Percentiles rank a stretch among this genome's conserved stretches.
These are phyloP conservation scores for Leccinum variicolor DNA, from an alignment of 768 basidiomycete species.

Conservation along the genomic window DNA sequence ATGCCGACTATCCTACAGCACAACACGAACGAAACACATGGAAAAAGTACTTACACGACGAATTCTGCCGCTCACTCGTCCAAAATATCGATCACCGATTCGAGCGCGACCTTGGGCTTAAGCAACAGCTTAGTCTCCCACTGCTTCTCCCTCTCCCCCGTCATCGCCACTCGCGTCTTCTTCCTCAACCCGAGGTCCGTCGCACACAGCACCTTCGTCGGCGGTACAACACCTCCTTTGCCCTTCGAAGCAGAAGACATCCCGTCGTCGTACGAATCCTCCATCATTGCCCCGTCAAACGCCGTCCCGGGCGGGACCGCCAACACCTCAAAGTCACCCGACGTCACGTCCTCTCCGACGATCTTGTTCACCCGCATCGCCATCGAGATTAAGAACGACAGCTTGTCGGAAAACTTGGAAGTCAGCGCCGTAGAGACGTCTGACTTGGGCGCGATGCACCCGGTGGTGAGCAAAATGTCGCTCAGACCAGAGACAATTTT, in stretches of 20 bases:
- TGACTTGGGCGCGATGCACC: slow-evolving; percentile 19
- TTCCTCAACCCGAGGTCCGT: slow-evolving; percentile 37
- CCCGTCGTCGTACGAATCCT: slow-evolving; percentile 32
- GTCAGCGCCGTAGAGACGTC: slow-evolving; percentile 39
- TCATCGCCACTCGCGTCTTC: slow-evolving; percentile 22
- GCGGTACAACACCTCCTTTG: neutral
- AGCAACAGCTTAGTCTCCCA: slow-evolving; percentile 34
- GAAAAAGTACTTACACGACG: neutral
- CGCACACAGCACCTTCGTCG: slow-evolving; percentile 31
- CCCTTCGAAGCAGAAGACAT: slow-evolving; percentile 1
- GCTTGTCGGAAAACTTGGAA: slow-evolving; percentile 41
- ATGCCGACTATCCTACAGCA: no score
- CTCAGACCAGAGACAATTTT: slow-evolving; percentile 24
- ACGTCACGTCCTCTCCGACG: slow-evolving; percentile 29
- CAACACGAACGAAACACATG: neutral
- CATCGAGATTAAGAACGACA: slow-evolving; percentile 40
- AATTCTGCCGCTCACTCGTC: slow-evolving; percentile 24
- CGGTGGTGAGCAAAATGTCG: slow-evolving; percentile 29
- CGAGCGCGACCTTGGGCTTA: slow-evolving; percentile 38
- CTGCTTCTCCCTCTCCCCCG: slow-evolving; percentile 27
- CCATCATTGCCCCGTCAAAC: slow-evolving; percentile 28
- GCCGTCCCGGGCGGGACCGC: slow-evolving; percentile 21
- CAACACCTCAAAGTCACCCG: slow-evolving; percentile 31
- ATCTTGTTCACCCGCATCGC: slow-evolving; percentile 47
- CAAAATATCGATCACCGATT: slow-evolving; percentile 34